These are phyloP conservation scores for Pleoardoris graminearum DNA, from an alignment of 2,329 filamentous ascomycete genomes.

Conservation along the genomic window DNA sequence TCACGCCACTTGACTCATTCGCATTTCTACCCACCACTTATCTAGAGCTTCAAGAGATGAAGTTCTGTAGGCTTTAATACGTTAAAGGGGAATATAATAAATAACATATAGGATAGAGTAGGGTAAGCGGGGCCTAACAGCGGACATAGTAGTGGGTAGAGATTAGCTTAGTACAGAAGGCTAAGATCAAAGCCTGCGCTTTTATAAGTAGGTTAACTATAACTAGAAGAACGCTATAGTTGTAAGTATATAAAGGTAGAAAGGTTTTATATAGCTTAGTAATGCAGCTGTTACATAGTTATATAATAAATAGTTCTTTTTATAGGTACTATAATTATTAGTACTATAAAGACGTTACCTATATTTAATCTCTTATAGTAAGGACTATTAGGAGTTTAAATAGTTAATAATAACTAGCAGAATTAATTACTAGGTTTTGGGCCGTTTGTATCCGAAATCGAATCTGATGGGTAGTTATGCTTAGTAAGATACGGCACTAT, in stretches of 20 bases:
- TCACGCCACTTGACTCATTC: too few relatives aligned
- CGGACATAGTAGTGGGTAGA: background rate
- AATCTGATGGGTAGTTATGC: too few relatives aligned
- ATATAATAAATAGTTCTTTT: constrained; percentile 16
- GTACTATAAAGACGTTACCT: constrained; percentile 14
- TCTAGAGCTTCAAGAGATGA: too few relatives aligned
- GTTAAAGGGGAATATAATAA: constrained; percentile 38
- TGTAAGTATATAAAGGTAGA: background rate
- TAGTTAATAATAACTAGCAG: background rate
- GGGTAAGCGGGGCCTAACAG: background rate
- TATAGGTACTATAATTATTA: constrained; percentile 20
- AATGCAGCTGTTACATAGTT: background rate
- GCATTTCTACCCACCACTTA: too few relatives aligned
- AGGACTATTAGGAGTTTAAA: constrained; percentile 14
- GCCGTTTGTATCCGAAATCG: too few relatives aligned
- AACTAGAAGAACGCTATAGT: background rate
- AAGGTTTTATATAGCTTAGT: background rate
- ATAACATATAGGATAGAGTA: background rate
- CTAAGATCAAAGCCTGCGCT: background rate
- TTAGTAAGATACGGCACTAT: too few relatives aligned
- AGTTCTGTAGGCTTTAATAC: constrained; percentile 49
- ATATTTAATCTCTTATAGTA: constrained; percentile 10
- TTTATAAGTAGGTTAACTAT: background rate
- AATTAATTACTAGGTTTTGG: too few relatives aligned
- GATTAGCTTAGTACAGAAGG: background rate